phyloP scores from a whole-genome alignment of 305 asterid species.

The Ruellia speciosa region DNA sequence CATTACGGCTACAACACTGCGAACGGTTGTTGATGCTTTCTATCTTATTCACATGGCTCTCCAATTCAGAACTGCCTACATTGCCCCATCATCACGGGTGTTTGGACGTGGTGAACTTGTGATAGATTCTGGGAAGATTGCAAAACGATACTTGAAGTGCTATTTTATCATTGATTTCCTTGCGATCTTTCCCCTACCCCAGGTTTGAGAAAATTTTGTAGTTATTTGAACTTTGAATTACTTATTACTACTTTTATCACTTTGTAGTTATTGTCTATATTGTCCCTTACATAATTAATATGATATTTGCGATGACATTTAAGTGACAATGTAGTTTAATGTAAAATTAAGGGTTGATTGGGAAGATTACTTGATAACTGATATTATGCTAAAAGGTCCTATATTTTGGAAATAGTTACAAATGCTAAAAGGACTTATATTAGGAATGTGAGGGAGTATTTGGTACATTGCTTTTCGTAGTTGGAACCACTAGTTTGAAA shows the following conservation, averaged over 20 bases:
- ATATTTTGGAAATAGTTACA: no score
- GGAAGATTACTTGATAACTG: no score
- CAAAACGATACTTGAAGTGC: slow-evolving; percentile 83
- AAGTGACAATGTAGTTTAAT: no score
- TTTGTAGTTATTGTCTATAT: no score
- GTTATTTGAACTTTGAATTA: slow-evolving; percentile 10
- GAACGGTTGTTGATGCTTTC: slow-evolving; percentile 80
- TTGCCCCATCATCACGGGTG: slow-evolving; percentile 98
- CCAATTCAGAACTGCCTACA: slow-evolving; percentile 94
- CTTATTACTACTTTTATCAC: background rate
- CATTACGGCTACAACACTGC: slow-evolving; percentile 77
- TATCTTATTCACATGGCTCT: slow-evolving; percentile 93
- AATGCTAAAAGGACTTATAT: no score
- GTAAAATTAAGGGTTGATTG: no score
- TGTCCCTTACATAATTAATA: no score
- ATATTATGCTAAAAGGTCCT: no score
- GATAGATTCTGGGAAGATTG: slow-evolving; percentile 85
- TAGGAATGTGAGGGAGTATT: no score
- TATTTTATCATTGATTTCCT: slow-evolving; percentile 87
- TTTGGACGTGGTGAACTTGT: slow-evolving; percentile 99
- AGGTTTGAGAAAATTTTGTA: slow-evolving; percentile 43
- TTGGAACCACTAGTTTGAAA: no score
- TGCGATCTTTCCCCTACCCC: slow-evolving; percentile 91
- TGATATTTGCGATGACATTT: no score
- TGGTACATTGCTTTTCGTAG: no score